Evolutionary conservation across 305 asterid genomes (phyloP).

Genomic region (Fraxinus velutina): DNA sequence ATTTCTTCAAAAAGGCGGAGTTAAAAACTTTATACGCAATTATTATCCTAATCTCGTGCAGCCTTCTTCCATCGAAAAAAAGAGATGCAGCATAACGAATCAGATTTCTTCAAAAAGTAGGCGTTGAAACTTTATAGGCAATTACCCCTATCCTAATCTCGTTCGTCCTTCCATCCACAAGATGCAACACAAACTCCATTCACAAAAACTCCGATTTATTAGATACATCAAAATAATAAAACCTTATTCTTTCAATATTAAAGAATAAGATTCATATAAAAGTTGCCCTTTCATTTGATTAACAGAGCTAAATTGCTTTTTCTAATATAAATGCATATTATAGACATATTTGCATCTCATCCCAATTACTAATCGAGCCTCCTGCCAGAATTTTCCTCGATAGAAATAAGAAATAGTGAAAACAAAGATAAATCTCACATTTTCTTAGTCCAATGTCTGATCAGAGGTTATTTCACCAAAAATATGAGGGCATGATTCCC

Average conservation of each 20-base stretch:
- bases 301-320: slow-evolving; percentile 28
- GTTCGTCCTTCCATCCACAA: background rate
- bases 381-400: slow-evolving; percentile 18
- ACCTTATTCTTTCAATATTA: background rate
- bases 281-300: background rate
- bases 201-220: background rate
- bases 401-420: background rate
- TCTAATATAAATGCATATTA: slow-evolving; percentile 2
- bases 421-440: background rate
- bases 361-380: background rate
- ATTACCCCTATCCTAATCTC: background rate
- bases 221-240: background rate
- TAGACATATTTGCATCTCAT: slow-evolving; percentile 9
- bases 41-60: background rate
- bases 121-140: background rate
- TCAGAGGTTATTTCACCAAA: slow-evolving; percentile 45
- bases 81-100: background rate
- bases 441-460: slow-evolving; percentile 26
- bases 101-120: background rate
- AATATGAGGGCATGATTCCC: slow-evolving; percentile 65
- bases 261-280: background rate
- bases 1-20: background rate
- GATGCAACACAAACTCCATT: background rate
- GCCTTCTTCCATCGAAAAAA: too few relatives aligned
- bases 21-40: background rate